Conservation (phyloP, 2,329 filamentous ascomycete genomes). For the Aspergillus aculeatinus region DNA sequence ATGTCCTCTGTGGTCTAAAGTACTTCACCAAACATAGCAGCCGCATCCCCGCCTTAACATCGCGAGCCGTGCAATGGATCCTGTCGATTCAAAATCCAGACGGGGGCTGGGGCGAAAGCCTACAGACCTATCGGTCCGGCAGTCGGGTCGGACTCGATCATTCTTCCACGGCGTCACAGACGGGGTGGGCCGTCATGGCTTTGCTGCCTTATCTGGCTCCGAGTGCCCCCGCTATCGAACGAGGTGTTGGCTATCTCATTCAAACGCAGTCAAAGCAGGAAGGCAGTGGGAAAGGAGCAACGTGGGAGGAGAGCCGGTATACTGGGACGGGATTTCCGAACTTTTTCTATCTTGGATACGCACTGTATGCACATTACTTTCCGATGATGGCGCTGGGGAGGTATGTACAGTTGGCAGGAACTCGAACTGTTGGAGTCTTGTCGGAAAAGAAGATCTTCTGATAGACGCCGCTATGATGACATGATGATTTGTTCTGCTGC, state of each 20-base stretch:
- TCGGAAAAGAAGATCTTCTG: no score
- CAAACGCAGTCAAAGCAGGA: conserved; percentile 8
- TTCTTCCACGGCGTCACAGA: conserved; percentile 32
- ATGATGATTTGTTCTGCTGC: no score
- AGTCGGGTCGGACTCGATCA: conserved; percentile 12
- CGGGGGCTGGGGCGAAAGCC: conserved; percentile 33
- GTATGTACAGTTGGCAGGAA: conserved; percentile 9
- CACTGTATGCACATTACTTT: conserved; percentile 28
- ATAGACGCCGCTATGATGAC: no score
- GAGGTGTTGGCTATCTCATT: conserved; percentile 19
- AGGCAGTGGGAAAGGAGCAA: background rate
- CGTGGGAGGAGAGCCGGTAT: conserved; percentile 1
- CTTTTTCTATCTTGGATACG: conserved; percentile 24
- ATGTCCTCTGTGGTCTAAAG: conserved; percentile 29
- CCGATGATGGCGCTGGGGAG: conserved; percentile 29
- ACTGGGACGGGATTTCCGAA: conserved; percentile 11
- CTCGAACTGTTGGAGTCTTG: no score
- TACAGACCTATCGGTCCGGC: conserved; percentile 20
- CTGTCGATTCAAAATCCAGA: conserved; percentile 27
- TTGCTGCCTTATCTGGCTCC: conserved; percentile 17
- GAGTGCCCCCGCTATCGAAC: conserved; percentile 9
- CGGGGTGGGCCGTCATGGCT: conserved; percentile 32
- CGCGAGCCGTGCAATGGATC: conserved; percentile 22
- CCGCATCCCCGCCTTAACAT: background rate
- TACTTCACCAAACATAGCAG: background rate